These are phyloP conservation scores for Colletotrichum caudatum DNA, from an alignment of 2,329 filamentous ascomycete species.

Conservation along the genomic window DNA sequence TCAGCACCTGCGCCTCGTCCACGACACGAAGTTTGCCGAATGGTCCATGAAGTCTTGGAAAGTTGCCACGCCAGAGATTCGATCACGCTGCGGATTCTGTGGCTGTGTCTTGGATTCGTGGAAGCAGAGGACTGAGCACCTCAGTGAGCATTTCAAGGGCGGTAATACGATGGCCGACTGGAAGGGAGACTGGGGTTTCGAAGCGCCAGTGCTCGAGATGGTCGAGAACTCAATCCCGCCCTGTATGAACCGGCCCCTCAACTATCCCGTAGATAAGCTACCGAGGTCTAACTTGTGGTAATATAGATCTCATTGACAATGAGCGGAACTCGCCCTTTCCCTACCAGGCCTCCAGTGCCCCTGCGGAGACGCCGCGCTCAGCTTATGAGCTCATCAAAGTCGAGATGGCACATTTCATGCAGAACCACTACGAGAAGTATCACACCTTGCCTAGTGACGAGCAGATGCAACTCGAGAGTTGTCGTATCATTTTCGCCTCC, in stretches of 20 bases:
- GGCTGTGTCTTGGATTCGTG: conserved; percentile 72
- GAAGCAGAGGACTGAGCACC: conserved; percentile 70
- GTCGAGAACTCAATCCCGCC: conserved; percentile 76
- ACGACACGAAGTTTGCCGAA: conserved; percentile 69
- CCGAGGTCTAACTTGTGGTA: conserved; percentile 55
- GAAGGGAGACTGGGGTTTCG: conserved; percentile 79
- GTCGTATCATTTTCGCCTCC: conserved; percentile 67
- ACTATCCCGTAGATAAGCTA: conserved; percentile 53
- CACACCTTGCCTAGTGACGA: conserved; percentile 60
- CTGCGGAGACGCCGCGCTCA: conserved; percentile 62
- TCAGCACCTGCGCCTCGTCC: conserved; percentile 73
- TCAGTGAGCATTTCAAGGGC: conserved; percentile 65
- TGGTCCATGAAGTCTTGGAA: conserved; percentile 77
- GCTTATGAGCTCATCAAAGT: conserved; percentile 72
- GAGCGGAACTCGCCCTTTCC: conserved; percentile 69
- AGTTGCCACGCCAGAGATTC: conserved; percentile 69
- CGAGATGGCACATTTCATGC: conserved; percentile 66
- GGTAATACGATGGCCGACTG: conserved; percentile 76
- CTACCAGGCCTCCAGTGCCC: conserved; percentile 60
- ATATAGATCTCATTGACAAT: conserved; percentile 71
- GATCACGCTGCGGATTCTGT: conserved; percentile 75
- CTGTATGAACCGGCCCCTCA: conserved; percentile 62
- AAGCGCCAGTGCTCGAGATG: conserved; percentile 69
- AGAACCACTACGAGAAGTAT: conserved; percentile 57
- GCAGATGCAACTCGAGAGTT: conserved; percentile 69